Conservation (phyloP, 2,329 filamentous ascomycete species). For the Fusarium cyanostomum region DNA sequence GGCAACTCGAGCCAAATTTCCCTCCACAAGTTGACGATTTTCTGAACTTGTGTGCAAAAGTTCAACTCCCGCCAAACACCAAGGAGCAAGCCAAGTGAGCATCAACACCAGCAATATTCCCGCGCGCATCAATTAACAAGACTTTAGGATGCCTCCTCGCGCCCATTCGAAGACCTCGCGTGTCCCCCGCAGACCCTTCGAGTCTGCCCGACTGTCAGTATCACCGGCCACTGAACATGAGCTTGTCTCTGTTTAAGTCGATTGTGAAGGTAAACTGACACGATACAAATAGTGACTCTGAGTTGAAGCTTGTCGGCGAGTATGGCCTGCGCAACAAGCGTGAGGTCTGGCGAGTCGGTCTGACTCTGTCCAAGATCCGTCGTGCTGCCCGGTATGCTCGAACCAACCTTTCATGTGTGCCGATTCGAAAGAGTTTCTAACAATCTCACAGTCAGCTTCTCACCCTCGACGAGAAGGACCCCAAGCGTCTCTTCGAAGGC, state of each 20-base stretch:
- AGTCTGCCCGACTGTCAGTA: slow-evolving; percentile 99
- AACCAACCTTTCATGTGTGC: background rate
- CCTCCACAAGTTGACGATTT: slow-evolving; percentile 49
- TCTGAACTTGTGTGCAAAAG: slow-evolving; percentile 41
- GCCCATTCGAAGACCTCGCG: slow-evolving; percentile 99
- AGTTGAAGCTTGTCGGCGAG: slow-evolving; percentile 99
- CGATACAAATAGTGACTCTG: slow-evolving; percentile 82
- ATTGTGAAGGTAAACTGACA: slow-evolving; percentile 79
- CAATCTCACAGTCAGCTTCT: slow-evolving; percentile 84
- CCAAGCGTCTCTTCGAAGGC: slow-evolving; percentile 99
- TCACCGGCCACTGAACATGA: slow-evolving; percentile 95
- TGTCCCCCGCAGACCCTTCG: slow-evolving; percentile 97
- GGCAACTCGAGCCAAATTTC: slow-evolving; percentile 41
- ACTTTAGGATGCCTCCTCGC: slow-evolving; percentile 54
- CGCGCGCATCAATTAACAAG: slow-evolving; percentile 42
- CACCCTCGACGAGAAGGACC: slow-evolving; percentile 99
- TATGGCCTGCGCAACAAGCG: slow-evolving; percentile 99
- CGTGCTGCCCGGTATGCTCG: slow-evolving; percentile 93
- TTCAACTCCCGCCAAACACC: slow-evolving; percentile 50
- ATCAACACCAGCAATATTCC: slow-evolving; percentile 10
- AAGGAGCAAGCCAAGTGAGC: slow-evolving; percentile 55
- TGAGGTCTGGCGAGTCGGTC: slow-evolving; percentile 99
- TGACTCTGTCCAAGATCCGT: slow-evolving; percentile 99
- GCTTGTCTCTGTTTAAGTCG: slow-evolving; percentile 98
- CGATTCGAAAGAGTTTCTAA: slow-evolving; percentile 37